Evolutionary conservation across 2,329 filamentous ascomycete genomes (phyloP), one percentile per base, ranked within the genome.

Genomic region (Ambrosiella xylebori): DNA sequence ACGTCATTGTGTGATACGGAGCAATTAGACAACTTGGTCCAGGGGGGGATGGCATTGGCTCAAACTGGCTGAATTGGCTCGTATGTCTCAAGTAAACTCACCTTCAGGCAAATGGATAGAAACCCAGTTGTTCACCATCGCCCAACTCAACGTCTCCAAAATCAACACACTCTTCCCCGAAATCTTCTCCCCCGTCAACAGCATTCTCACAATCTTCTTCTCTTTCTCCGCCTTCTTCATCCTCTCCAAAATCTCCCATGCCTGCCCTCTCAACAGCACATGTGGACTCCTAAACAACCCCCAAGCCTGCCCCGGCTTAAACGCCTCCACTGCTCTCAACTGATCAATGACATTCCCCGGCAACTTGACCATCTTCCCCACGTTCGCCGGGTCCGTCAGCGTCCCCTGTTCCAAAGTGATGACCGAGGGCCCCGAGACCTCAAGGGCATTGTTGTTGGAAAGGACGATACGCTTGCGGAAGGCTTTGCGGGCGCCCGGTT

Each of bases 291-390:
- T 76, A 71, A 97, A 98, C 65, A 95, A 73, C 60, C 77, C 79
- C 90, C 93, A 98, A 63, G 80, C 82, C 76, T 97, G 93, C 27
- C 82, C 86, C 19, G 82, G 76, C 78, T 95, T 95, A 76, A 98
- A 98, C 2, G 88, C 89, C 67, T 95, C 87, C 57, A 86, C 76
- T n/a, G 82, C 79, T 65, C 89, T 79, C 72, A 98, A 74, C 68
- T 84, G 80, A 71, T 95, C 89, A 55, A 96, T 78, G 55, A 88
- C 73, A 1, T 73, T 71, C 47, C 82, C 80, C 7, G 85, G 81
- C 36, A 97, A 70, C 1, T 79, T 79, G 56, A 88, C 72, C 37
- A 97, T 78, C 61, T 77, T 77, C 40, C 86, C 88, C 8, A 77
- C 71, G 55, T 79, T 77, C 39, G 74, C 73, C 37, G 72, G 70